Evolutionary conservation across 106 monocot species (phyloP), one percentile per base, ranked within the genome.

Genomic region (Dendrobium nobile): DNA sequence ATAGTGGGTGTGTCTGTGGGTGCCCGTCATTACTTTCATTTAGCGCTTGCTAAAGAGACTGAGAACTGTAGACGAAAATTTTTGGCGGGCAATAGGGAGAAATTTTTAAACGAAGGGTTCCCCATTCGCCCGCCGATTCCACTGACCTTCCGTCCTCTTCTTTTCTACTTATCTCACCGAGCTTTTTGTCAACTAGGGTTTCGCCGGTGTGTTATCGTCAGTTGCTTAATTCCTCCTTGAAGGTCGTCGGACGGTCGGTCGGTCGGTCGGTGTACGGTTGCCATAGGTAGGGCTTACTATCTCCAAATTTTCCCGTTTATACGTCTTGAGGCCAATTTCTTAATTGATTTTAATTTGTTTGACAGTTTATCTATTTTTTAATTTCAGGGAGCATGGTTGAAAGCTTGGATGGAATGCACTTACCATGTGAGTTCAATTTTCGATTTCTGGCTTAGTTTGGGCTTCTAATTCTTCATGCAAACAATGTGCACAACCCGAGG

Each of bases 91-190:
- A 43, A 44, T 6, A 43, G 43, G 0, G 43, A 19, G 41, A 43
- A 43, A 19, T 42, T 43, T 74, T 74, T 16, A 19, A 74, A 74
- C 4, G 31, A 70, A n/a, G 20, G 19, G 6, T 41, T 28, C 73
- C 7, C 42, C 74, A 74, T 74, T 74, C 7, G 41, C 74, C 74
- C 74, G 74, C 74, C 74, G 42, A 74, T 44, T 74, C 13, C 74
- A 74, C 33, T 74, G 40, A 15, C 74, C 42, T 20, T 43, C 74
- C 33, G 33, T 24, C 73, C 73, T 41, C 41, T 3, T 73, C 31
- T 27, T 31, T 27, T 31, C 24, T 26, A 2, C 67, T 24, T 10
- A 67, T 24, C 37, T 37, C 40, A 7, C 17, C 40, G 28, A 8
- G 41, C n/a, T 42, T 74, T 74, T 74, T 74, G 19, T 44, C 41